Evolutionary conservation across 306 rosid species (phyloP).

Genomic region (Vigna mungo): DNA sequence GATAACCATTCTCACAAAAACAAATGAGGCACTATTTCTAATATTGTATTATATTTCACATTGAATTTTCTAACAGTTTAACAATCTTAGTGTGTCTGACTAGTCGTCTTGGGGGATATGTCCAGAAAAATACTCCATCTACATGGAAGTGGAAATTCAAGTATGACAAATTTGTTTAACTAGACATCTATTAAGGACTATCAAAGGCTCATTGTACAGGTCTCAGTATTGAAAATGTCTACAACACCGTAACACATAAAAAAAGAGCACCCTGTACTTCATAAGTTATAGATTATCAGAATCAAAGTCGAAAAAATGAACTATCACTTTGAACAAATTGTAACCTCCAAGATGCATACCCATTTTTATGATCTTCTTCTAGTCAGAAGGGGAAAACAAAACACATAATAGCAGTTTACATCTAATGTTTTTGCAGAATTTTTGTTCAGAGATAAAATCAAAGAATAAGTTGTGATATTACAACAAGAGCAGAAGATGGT

Average conservation of each 20-base stretch:
- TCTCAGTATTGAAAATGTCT: background rate
- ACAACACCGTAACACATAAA: background rate
- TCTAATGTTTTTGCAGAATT: background rate
- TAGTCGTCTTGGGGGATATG: too few relatives aligned
- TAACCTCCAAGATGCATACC: background rate
- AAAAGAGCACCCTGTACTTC: background rate
- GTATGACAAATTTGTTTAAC: too few relatives aligned
- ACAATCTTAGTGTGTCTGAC: background rate
- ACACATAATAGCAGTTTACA: background rate
- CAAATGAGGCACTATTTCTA: too few relatives aligned
- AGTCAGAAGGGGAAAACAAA: background rate
- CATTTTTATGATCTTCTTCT: background rate
- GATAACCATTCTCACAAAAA: too few relatives aligned
- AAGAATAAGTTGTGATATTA: background rate
- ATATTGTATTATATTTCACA: too few relatives aligned
- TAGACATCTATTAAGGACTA: background rate
- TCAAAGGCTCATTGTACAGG: background rate
- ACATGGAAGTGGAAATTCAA: too few relatives aligned
- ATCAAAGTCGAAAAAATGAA: background rate
- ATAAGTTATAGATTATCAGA: conserved; percentile 1
- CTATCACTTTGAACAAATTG: background rate
- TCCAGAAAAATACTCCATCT: too few relatives aligned
- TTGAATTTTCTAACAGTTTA: background rate
- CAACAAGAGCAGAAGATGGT: background rate
- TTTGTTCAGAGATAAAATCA: conserved; percentile 2